Base-by-base conservation (phyloP, 75 land plant species). In the Isoetes taiwanensis region DNA sequence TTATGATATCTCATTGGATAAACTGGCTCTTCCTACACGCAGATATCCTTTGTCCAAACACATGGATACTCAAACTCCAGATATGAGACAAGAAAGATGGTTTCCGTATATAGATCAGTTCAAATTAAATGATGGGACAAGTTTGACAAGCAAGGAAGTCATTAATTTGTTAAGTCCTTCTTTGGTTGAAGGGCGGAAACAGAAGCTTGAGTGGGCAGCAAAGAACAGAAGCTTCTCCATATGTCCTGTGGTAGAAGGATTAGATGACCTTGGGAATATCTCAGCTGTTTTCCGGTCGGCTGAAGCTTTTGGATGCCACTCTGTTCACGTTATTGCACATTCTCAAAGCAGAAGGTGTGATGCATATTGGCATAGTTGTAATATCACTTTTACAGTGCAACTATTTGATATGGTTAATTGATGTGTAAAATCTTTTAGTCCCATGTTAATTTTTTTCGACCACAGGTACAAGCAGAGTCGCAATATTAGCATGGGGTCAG, bases 261-360 rank as follows among this genome's bases (percentile, higher is more conserved):
- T 93, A 54, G 43, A 67, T 34, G 98, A 93, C 71, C 72, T 79
- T 59, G 98, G 96, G 16, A 93, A 93, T 48, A 78, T 84, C 40
- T 89, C 95, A 37, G 98, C 98, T 43, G 78, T 86, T 24, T 81
- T 84, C 56, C 76, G 98, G 29, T 72, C 96, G 8, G 98, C 98
- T 14, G 98, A 93, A 73, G 98, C 98, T 2, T 70, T 93, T 10
- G 98, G 98, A 31, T 42, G 87, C 55, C 98, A 93, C 59, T 93
- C 98, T 12, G 98, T 93, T 55, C 98, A 93, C 68, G 98, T 88
- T 3, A 74, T 93, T 21, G 68, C 89, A 2, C 65, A 72, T 43
- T 74, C 69, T 28, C 53, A 66, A 63, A 68, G 73, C 12, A 84
- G 77, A 75, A 87, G 89, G 96, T 91, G 10, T 39, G 53, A 12